These are phyloP conservation scores for Barnettozyma vustinii DNA, from an alignment of 805 yeast genomes.

Conservation along the genomic window DNA sequence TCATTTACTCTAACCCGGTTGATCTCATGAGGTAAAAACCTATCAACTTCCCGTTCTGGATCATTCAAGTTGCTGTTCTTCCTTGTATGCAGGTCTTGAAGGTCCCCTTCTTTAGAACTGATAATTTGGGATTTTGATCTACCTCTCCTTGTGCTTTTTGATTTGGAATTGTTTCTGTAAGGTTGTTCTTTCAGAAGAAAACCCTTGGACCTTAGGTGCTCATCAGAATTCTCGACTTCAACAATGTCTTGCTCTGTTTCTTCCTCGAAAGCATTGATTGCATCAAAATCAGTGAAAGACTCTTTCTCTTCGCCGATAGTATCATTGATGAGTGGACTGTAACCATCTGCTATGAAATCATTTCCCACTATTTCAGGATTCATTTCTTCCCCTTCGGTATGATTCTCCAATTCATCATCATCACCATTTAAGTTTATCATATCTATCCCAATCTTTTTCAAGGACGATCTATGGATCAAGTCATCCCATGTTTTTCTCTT, in stretches of 20 bases:
- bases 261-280: not conserved
- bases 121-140: not conserved
- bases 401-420: not conserved
- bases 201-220: not conserved
- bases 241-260: not conserved
- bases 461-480: constrained; percentile 3
- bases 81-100: not conserved
- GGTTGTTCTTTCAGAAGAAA: not conserved
- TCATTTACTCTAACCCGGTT: not conserved
- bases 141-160: not conserved
- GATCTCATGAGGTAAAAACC: not conserved
- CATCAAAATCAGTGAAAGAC: not conserved
- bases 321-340: not conserved
- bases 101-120: not conserved
- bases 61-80: not conserved
- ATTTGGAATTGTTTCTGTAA: too few relatives aligned
- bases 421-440: constrained; percentile 1
- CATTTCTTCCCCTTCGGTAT: not conserved
- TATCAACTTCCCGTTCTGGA: not conserved
- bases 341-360: not conserved
- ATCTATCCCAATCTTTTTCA: constrained; percentile 5
- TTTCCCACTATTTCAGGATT: not conserved
- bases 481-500: constrained; percentile 4
- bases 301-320: not conserved
- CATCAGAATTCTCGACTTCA: not conserved